Conservation (phyloP, 768 basidiomycete genomes). For the Cystofilobasidium macerans region DNA sequence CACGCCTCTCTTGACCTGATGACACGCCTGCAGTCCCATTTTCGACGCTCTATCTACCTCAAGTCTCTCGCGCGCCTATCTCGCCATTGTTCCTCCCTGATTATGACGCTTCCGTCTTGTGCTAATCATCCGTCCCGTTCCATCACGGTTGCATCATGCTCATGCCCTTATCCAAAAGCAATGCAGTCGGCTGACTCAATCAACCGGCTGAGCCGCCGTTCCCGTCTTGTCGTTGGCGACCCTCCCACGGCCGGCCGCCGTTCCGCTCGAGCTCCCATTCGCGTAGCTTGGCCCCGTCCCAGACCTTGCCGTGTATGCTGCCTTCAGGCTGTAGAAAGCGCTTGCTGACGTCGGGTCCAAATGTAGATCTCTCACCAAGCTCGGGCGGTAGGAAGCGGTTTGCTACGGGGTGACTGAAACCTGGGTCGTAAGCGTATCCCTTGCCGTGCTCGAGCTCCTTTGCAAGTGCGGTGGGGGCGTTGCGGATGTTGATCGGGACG, state of each 20-base stretch:
- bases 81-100: too few relatives aligned
- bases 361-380: conserved; percentile 36
- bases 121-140: too few relatives aligned
- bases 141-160: too few relatives aligned
- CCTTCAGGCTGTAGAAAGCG: conserved; percentile 6
- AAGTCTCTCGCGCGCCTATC: too few relatives aligned
- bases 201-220: too few relatives aligned
- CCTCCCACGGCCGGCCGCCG: conserved; percentile 46
- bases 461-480: conserved; percentile 64
- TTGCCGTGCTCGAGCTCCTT: conserved; percentile 57
- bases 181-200: too few relatives aligned
- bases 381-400: conserved; percentile 48
- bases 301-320: neutral
- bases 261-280: conserved; percentile 51
- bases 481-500: conserved; percentile 64
- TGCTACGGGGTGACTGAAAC: conserved; percentile 2
- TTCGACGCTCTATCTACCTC: too few relatives aligned
- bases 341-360: conserved; percentile 33
- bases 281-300: conserved; percentile 48
- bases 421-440: conserved; percentile 53
- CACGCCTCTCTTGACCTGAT: neutral
- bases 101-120: too few relatives aligned
- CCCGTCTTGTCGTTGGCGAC: conserved; percentile 26
- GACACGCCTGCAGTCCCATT: neutral
- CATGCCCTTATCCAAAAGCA: too few relatives aligned